Base-by-base conservation (phyloP, 2,329 filamentous ascomycete species). In the Monosporascus sp. region DNA sequence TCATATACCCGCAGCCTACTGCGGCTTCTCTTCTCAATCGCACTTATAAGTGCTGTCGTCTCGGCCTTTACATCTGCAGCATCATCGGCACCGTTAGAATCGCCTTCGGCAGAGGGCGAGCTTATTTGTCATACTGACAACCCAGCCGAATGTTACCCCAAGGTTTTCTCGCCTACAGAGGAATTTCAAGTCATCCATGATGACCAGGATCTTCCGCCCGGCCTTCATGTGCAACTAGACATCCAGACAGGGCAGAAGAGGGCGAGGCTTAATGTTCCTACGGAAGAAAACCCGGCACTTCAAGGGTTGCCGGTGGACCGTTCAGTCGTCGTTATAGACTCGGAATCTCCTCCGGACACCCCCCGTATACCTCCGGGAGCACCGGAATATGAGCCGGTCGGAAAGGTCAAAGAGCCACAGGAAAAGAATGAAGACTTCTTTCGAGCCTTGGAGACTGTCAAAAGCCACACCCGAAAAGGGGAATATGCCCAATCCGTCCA, bases 161-260 rank as follows among this genome's bases (percentile, higher is more conserved):
- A 76, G 48, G 57, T 85, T 2, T 89, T 89, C 56, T 74, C 80
- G 52, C 74, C 86, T 1, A 88, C 85, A 1, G 71, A 84, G 48
- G 77, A 86, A 53, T 89, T 88, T 59, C 84, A 87, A 66, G 63
- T 70, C 7, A 76, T 89, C 41, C 82, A 76, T 55, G 76, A 82
- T 37, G 86, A 86, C 60, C 86, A 89, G 66, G 79, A 86, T 38
- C 65, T 89, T 3, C 85, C 86, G 1, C 70, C 76, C 0, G 86
- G 86, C 6, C 76, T 89, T 5, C 86, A 89, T 64, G 77, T 88
- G 50, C 80, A 85, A 40, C 69, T 89, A 52, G 82, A 89, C 64
- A 76, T 89, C 47, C 76, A 77, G 60, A 85, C 84, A 0, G 85
- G 86, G 22, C 61, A 76, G 59, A 85, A 83, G 59, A 83, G 87